Evolutionary conservation across 768 basidiomycete species (phyloP), one percentile per base, ranked within the genome.

Genomic region (Dioszegia hungarica): DNA sequence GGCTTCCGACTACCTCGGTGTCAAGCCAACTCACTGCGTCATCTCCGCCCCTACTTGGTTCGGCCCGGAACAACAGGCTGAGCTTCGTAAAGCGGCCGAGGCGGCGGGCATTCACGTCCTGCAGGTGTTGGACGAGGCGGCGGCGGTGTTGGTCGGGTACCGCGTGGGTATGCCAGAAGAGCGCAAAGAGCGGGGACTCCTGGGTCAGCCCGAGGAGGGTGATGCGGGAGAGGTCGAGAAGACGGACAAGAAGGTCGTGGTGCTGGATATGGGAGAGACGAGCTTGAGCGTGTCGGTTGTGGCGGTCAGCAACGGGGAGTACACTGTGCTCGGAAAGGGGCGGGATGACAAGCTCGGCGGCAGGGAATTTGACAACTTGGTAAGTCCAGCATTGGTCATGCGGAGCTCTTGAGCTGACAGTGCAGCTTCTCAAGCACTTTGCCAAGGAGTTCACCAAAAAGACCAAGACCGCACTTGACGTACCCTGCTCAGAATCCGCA

Each of bases 381-480:
- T 76, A 57, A 61, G 75, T 70, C 28, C 0, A 19, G 14, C 17
- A n/a, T 14, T 34, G 10, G 10, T 17, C 5, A 31, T 34, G 31
- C 4, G 3, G 14, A 11, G 24, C 14, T 17, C 14, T 5, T 1
- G 4, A 43, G 43, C 45, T 54, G 45, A 54, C 36, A 9, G 20
- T 28, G 51, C 83, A 85, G 70, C 81, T 97, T 38, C 84, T 95
- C 78, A 86, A 87, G 59, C 89, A 88, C 80, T 95, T 99, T 75
- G 85, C 88, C 51, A 85, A 90, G 72, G 94, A 99, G 62, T 99
- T 99, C 77, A 89, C 88, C 47, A 98, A 97, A 79, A 99, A 95
- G 80, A 92, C 87, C 17, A 90, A 89, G 76, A 82, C 82, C 22
- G 78, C 85, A 0, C 80, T 95, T 39, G 77, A 81, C 9, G 81